Conservation (phyloP, 2,329 filamentous ascomycete species). For the Coleophoma crateriformis region DNA sequence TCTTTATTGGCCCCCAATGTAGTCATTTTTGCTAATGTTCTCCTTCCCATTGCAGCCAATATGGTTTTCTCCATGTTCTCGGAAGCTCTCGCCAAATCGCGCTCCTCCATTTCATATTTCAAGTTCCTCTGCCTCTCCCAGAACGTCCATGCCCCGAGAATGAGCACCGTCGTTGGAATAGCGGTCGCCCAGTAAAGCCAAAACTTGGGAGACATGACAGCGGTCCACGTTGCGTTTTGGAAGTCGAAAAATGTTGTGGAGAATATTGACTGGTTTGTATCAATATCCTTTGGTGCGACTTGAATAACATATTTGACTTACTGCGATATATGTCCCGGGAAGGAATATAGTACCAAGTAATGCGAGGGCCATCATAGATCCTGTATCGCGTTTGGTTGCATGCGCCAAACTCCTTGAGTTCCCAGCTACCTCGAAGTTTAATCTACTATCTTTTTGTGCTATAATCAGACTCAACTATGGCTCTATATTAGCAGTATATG, state of each 20-base stretch:
- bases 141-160: background rate
- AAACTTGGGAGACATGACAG: background rate
- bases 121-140: background rate
- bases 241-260: background rate
- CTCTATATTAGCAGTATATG: too few species aligned
- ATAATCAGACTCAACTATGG: background rate
- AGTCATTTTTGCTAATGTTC: too few species aligned
- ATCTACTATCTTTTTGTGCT: background rate
- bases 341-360: background rate
- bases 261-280: background rate
- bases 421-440: background rate
- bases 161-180: background rate
- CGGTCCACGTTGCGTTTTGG: background rate
- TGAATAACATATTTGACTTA: background rate
- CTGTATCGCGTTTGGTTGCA: background rate
- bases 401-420: background rate
- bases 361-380: background rate
- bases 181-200: background rate
- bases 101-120: background rate
- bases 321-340: background rate
- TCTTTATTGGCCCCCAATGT: too few species aligned
- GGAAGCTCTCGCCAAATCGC: too few species aligned
- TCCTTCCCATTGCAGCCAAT: too few species aligned
- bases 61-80: too few species aligned
- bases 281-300: background rate